A percentile compares a stretch with the other conserved stretches of the same genome.
These are phyloP conservation scores for Trametes cingulata DNA, from an alignment of 768 basidiomycete species.

Conservation along the genomic window DNA sequence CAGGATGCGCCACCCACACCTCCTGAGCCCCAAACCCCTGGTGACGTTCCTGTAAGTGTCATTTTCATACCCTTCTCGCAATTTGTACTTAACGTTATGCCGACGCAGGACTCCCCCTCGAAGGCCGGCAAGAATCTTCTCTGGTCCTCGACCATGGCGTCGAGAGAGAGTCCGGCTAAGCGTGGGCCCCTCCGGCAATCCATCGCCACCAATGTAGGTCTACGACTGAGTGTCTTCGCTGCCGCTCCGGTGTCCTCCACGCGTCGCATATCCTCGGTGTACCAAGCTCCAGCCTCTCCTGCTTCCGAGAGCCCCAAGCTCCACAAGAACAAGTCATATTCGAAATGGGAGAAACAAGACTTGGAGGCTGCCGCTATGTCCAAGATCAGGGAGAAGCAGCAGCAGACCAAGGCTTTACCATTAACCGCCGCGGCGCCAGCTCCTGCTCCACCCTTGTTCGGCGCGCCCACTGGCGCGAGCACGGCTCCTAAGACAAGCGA, in stretches of 20 bases:
- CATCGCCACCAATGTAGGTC: conserved; percentile 42
- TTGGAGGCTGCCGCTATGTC: conserved; percentile 78
- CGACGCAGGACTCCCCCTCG: conserved; percentile 35
- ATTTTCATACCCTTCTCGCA: not conserved
- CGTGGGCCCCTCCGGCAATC: conserved; percentile 48
- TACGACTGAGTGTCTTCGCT: conserved; percentile 54
- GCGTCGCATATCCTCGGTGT: conserved; percentile 45
- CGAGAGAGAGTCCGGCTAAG: conserved; percentile 33
- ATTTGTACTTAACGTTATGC: not conserved
- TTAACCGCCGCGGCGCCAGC: not conserved
- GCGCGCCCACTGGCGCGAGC: not conserved
- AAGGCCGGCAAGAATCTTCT: conserved; percentile 65
- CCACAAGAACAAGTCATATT: conserved; percentile 48
- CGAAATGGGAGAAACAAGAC: conserved; percentile 88
- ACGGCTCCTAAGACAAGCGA: not conserved
- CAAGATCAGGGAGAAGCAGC: conserved; percentile 56
- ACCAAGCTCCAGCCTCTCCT: conserved; percentile 29
- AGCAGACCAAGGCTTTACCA: conserved; percentile 6
- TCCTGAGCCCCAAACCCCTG: conserved; percentile 45
- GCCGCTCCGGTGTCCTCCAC: conserved; percentile 22
- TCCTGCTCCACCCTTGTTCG: not conserved
- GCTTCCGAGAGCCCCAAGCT: conserved; percentile 55
- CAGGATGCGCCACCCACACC: conserved; percentile 52
- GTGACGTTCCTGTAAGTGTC: conserved; percentile 35
- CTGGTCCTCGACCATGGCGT: conserved; percentile 59